phyloP scores from a whole-genome alignment of 192 early-diverging fungal genomes.

The Gamsiella multidivaricata region DNA sequence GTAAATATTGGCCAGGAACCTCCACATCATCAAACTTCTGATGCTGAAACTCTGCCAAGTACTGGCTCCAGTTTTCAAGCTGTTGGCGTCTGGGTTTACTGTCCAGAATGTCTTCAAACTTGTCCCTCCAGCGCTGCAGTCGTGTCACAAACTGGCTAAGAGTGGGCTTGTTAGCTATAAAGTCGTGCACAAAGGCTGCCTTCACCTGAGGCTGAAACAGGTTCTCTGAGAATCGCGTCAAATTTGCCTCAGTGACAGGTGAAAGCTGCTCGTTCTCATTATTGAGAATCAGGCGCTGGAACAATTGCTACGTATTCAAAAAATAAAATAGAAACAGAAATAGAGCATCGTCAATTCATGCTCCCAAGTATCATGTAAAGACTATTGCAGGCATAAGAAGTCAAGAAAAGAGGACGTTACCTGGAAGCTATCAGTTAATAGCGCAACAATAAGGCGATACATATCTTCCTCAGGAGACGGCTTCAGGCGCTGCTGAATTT shows the following conservation, averaged over 20 bases:
- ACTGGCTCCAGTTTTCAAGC: constrained; percentile 89
- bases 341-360: background rate
- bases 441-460: constrained; percentile 92
- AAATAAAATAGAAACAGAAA: background rate
- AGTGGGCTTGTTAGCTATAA: constrained; percentile 89
- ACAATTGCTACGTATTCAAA: constrained; percentile 66
- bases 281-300: constrained; percentile 66
- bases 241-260: constrained; percentile 79
- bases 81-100: constrained; percentile 83
- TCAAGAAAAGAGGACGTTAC: constrained; percentile 52
- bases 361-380: background rate
- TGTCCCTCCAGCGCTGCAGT: constrained; percentile 94
- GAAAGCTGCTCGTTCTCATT: constrained; percentile 73
- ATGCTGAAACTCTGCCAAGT: constrained; percentile 98
- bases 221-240: constrained; percentile 89
- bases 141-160: constrained; percentile 84
- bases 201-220: constrained; percentile 67
- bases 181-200: constrained; percentile 90
- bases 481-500: constrained; percentile 94
- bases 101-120: constrained; percentile 88
- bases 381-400: background rate
- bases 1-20: constrained; percentile 96
- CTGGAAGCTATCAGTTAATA: constrained; percentile 91
- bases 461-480: constrained; percentile 97
- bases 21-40: constrained; percentile 99